These are phyloP conservation scores for Solanum okadae DNA, from an alignment of 257 asterid species.

Conservation along the genomic window DNA sequence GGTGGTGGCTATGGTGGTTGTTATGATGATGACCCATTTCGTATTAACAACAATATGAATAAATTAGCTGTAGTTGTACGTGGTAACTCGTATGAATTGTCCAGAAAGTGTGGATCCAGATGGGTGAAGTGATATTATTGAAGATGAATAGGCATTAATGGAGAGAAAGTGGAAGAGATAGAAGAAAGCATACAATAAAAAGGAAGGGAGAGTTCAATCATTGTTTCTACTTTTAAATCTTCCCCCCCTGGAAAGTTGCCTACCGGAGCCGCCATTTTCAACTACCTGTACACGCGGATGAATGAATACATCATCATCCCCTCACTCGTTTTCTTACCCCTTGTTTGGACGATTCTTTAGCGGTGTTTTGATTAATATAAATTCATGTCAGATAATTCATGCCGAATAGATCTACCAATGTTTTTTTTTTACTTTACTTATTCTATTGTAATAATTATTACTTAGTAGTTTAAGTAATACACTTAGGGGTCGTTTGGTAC, in stretches of 20 bases:
- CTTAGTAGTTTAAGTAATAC: too few relatives aligned
- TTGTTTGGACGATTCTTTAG: neutral
- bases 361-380: too few relatives aligned
- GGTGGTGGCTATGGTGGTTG: slow-evolving; percentile 49
- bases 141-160: slow-evolving; percentile 2
- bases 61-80: neutral
- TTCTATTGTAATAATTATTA: too few relatives aligned
- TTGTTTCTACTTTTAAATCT: neutral
- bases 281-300: neutral
- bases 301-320: neutral
- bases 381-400: too few relatives aligned
- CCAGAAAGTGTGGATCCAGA: neutral
- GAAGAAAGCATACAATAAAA: neutral
- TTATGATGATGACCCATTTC: slow-evolving; percentile 75
- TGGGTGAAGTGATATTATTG: neutral
- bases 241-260: neutral
- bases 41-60: neutral
- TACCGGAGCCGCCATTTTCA: slow-evolving; percentile 2
- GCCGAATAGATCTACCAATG: neutral
- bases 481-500: too few relatives aligned
- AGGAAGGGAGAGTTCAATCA: neutral
- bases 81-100: neutral
- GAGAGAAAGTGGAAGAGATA: neutral
- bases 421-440: too few relatives aligned
- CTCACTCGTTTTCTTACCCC: neutral